A percentile compares a stretch with the other conserved stretches of the same genome.
These are phyloP conservation scores for Cudoniella acicularis DNA, from an alignment of 495 filamentous ascomycete species.

Conservation along the genomic window DNA sequence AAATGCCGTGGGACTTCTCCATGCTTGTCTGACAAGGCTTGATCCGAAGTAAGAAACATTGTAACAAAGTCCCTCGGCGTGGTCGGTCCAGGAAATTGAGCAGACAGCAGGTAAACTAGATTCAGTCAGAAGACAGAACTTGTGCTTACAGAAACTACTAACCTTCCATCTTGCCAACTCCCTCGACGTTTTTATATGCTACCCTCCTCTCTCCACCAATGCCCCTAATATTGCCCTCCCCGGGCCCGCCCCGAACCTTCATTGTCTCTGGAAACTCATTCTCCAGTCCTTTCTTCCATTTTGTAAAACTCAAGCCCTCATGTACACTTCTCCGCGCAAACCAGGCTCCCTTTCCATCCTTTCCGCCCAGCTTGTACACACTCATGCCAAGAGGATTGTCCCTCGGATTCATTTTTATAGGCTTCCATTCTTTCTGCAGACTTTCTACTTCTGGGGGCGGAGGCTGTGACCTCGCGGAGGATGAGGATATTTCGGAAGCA, in stretches of 20 bases:
- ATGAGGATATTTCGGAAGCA: slow-evolving; percentile 45
- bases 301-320: slow-evolving; percentile 65
- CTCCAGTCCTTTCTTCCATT: slow-evolving; percentile 57
- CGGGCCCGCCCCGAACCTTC: slow-evolving; percentile 53
- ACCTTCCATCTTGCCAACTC: slow-evolving; percentile 57
- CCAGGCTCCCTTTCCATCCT: slow-evolving; percentile 84
- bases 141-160: not conserved
- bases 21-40: slow-evolving; percentile 17
- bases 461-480: slow-evolving; percentile 47
- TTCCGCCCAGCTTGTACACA: slow-evolving; percentile 74
- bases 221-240: slow-evolving; percentile 71
- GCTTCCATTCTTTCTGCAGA: slow-evolving; percentile 85
- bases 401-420: slow-evolving; percentile 62
- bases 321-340: slow-evolving; percentile 86
- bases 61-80: slow-evolving; percentile 85
- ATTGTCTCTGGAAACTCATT: slow-evolving; percentile 63
- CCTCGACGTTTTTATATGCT: slow-evolving; percentile 51
- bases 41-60: slow-evolving; percentile 59
- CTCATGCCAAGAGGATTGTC: slow-evolving; percentile 74
- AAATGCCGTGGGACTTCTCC: slow-evolving; percentile 54
- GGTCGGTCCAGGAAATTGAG: slow-evolving; percentile 86
- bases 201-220: slow-evolving; percentile 76
- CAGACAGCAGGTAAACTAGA: slow-evolving; percentile 75
- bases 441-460: slow-evolving; percentile 38
- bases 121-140: not conserved